A percentile compares a stretch with the other conserved stretches of the same genome.
These are phyloP conservation scores for Sphaerostilbella broomeana DNA, from an alignment of 2,329 filamentous ascomycete genomes.

Conservation along the genomic window DNA sequence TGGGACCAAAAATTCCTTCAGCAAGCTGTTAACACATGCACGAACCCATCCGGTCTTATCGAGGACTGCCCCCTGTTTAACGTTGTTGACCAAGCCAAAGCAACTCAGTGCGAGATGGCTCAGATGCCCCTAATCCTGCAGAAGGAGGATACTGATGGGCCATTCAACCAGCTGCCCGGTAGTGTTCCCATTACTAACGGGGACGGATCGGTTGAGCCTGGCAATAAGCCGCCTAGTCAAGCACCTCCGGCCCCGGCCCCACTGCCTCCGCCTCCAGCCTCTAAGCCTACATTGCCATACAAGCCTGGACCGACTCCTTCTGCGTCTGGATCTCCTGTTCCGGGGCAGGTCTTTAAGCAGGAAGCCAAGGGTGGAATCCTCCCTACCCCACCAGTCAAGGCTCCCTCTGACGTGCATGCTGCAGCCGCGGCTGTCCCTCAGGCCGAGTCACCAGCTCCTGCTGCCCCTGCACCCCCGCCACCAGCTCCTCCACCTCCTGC, in stretches of 20 bases:
- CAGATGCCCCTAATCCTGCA: constrained; percentile 47
- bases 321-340: constrained; percentile 28
- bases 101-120: constrained; percentile 53
- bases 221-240: not conserved
- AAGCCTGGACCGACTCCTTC: constrained; percentile 29
- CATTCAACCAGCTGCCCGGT: constrained; percentile 59
- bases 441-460: constrained; percentile 5
- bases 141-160: constrained; percentile 53
- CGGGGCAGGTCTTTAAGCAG: constrained; percentile 39
- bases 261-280: constrained; percentile 14
- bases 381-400: constrained; percentile 10
- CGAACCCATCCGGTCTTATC: constrained; percentile 60
- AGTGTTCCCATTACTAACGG: constrained; percentile 40
- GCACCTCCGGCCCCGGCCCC: too few species aligned
- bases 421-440: constrained; percentile 1
- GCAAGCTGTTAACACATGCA: constrained; percentile 68
- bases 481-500: constrained; percentile 14
- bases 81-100: constrained; percentile 55
- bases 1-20: constrained; percentile 68
- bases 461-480: constrained; percentile 6
- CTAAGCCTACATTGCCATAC: constrained; percentile 33
- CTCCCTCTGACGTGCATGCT: constrained; percentile 1
- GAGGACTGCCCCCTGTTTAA: constrained; percentile 70
- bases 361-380: constrained; percentile 16
- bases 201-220: constrained; percentile 16